Evolutionary conservation across 768 basidiomycete genomes (phyloP).

Genomic region (Termitomyces sp.): DNA sequence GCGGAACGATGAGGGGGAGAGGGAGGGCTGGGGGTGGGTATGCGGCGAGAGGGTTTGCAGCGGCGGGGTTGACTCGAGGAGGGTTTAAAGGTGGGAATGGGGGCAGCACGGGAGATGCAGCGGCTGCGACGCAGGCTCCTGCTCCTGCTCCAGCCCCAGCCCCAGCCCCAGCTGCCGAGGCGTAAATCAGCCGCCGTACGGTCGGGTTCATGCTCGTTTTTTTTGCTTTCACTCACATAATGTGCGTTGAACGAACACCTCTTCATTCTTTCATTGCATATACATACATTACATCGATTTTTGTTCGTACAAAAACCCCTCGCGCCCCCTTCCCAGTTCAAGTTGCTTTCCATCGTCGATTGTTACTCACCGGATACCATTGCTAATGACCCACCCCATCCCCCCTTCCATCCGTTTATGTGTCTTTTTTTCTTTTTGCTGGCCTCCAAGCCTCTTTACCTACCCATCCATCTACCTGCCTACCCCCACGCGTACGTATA

Average conservation of each 20-base stretch:
- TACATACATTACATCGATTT: neutral
- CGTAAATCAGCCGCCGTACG: neutral
- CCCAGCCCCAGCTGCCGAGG: neutral
- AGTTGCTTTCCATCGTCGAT: neutral
- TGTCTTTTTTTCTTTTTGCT: neutral
- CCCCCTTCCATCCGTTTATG: neutral
- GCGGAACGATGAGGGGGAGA: conserved; percentile 41
- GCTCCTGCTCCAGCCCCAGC: neutral
- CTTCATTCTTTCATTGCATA: neutral
- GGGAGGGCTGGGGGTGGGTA: conserved; percentile 58
- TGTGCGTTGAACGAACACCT: neutral
- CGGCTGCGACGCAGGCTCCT: neutral
- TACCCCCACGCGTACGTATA: neutral
- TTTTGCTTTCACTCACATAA: neutral
- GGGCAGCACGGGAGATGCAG: conserved; percentile 9
- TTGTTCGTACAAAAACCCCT: neutral
- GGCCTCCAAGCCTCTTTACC: neutral
- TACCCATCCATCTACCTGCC: neutral
- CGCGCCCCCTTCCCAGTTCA: neutral
- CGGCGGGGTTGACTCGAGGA: conserved; percentile 62
- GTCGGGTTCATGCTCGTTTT: neutral
- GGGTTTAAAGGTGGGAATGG: conserved; percentile 10
- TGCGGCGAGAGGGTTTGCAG: conserved; percentile 64
- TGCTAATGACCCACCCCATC: neutral
- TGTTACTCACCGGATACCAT: conserved; percentile 11